These are phyloP conservation scores for Furcasterigmium furcatum DNA, from an alignment of 2,329 filamentous ascomycete genomes.

Conservation along the genomic window DNA sequence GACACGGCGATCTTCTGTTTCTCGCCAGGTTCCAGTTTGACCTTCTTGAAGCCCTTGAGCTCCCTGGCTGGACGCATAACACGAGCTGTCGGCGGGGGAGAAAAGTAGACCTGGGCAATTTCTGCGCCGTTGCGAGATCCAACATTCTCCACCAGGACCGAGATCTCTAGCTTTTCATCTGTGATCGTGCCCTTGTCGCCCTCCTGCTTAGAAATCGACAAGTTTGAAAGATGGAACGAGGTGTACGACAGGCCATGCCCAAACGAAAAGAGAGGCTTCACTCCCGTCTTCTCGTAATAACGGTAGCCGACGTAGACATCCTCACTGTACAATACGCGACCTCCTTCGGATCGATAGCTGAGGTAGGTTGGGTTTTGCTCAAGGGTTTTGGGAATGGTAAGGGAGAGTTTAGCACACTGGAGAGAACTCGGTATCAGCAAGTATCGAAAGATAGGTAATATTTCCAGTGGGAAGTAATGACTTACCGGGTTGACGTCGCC, in stretches of 20 bases:
- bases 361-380: constrained; percentile 69
- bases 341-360: constrained; percentile 63
- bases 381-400: constrained; percentile 61
- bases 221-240: constrained; percentile 47
- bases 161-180: constrained; percentile 26
- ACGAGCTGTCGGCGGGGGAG: constrained; percentile 43
- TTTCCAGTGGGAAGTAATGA: background rate
- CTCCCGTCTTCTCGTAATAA: constrained; percentile 62
- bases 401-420: constrained; percentile 65
- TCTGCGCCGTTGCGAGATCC: constrained; percentile 43
- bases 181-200: constrained; percentile 24
- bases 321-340: constrained; percentile 66
- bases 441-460: background rate
- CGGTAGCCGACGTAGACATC: constrained; percentile 72
- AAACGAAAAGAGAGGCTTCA: constrained; percentile 63
- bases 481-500: constrained; percentile 60
- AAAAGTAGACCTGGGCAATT: constrained; percentile 46
- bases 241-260: constrained; percentile 73
- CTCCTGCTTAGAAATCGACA: constrained; percentile 33
- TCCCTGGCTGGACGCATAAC: constrained; percentile 44
- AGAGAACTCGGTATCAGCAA: background rate
- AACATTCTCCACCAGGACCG: constrained; percentile 51
- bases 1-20: constrained; percentile 22
- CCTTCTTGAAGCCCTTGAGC: constrained; percentile 57
- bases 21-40: constrained; percentile 38